Percentiles rank a stretch among this genome's conserved stretches.
Conservation (phyloP, 805 yeast genomes). For the Ogataea paradorogensis region DNA sequence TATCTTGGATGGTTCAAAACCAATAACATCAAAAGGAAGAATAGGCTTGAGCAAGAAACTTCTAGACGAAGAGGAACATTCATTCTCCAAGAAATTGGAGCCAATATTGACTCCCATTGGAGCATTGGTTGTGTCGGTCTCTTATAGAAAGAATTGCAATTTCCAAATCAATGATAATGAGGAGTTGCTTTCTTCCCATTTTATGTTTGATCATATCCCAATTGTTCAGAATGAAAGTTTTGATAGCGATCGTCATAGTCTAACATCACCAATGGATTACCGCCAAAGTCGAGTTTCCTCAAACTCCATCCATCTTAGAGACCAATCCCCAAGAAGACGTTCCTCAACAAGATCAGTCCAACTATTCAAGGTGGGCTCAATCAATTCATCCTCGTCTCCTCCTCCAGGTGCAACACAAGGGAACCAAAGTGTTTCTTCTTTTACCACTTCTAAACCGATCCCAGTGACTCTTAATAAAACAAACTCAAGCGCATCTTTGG, state of each 20-base stretch:
- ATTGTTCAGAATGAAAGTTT: conserved; percentile 10
- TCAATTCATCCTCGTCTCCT: conserved; percentile 39
- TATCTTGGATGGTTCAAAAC: conserved; percentile 70
- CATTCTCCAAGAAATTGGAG: conserved; percentile 59
- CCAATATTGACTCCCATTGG: conserved; percentile 80
- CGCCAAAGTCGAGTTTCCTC: conserved; percentile 22
- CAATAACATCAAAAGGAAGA: conserved; percentile 78
- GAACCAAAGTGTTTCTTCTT: conserved; percentile 19
- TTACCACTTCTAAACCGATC: conserved; percentile 30
- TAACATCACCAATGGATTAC: conserved; percentile 17
- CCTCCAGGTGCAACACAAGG: conserved; percentile 20
- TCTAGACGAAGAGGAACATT: conserved; percentile 37
- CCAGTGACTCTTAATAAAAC: conserved; percentile 45
- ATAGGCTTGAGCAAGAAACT: conserved; percentile 70
- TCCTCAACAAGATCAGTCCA: conserved; percentile 43
- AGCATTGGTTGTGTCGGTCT: conserved; percentile 66
- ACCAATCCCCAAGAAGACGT: conserved; percentile 26
- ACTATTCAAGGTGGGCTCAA: conserved; percentile 63
- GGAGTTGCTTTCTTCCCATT: conserved; percentile 48
- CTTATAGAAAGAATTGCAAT: conserved; percentile 69
- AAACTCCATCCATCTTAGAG: conserved; percentile 22
- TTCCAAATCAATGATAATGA: conserved; percentile 70
- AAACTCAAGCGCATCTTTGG: conserved; percentile 52
- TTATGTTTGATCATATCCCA: conserved; percentile 18
- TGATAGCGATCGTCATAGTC: conserved; percentile 16